Evolutionary conservation across 306 rosid species (phyloP), one percentile per base, ranked within the genome.

Genomic region (Quercus bicolor): DNA sequence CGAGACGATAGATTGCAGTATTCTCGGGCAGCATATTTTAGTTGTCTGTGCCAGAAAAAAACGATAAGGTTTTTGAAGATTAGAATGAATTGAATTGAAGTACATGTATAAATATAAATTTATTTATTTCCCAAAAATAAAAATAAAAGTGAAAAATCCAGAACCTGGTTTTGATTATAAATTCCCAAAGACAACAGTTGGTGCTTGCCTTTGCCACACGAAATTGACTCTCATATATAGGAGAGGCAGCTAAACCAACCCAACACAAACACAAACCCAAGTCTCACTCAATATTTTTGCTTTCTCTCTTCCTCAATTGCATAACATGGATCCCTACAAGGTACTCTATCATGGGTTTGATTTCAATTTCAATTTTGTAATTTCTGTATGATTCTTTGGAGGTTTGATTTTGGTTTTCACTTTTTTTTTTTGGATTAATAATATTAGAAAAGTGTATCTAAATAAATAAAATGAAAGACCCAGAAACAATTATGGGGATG

Each of bases 321-420:
- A 23, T 21, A 6, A 23, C 84, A 93, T 93, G 98, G 97, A 93
- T 88, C 98, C 98, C 57, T 91, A 86, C 97, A 90, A 87, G 98
- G 97, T 91, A 84, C 75, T 1, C 10, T 21, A 2, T 37, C 29
- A 6, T 57, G 2, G 48, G 5, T 1, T 73, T 16, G 0, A 20
- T 18, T 20, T 75, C 12, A 40, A 51, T 72, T 60, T 12, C 71
- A 70, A 1, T 55, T 57, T 20, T 56, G 45, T 37, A 20, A 6
- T 5, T 16, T 14, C 51, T 10, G 14, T 5, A 37, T 37, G 45
- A 37, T 37, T 37, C 45, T 71, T 28, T 24, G 37, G 43, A 15
- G n/a, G 0, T 57, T 76, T 6, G n/a, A 0, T 14, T 19, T 6
- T 59, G 3, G 4, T 24, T 33, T 19, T 21, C 45, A 37, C 14